Conservation (phyloP, 306 rosid species). For the Quillaja saponaria region DNA sequence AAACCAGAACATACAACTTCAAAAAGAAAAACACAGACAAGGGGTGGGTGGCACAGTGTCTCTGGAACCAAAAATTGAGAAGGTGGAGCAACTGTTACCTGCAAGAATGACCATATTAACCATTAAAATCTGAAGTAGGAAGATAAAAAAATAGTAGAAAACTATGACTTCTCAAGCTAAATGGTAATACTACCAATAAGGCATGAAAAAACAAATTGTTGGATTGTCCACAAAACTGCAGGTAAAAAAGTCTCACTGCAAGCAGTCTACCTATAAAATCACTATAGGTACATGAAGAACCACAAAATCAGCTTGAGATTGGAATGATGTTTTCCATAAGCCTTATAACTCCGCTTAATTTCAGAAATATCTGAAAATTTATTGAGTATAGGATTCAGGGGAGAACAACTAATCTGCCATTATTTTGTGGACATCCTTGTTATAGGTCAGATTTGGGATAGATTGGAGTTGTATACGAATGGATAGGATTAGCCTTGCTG, state of each 20-base stretch:
- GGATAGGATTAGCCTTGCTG: too few species aligned
- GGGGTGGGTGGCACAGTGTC: slow-evolving; percentile 12
- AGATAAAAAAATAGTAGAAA: neutral
- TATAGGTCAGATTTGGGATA: too few species aligned
- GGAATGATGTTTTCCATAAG: neutral
- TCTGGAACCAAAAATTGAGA: slow-evolving; percentile 53
- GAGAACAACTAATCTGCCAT: slow-evolving; percentile 1
- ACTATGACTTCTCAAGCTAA: neutral
- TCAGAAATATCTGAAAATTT: too few species aligned
- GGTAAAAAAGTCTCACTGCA: slow-evolving; percentile 1
- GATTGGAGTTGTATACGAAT: too few species aligned
- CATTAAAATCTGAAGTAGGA: slow-evolving; percentile 3
- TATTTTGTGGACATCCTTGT: slow-evolving; percentile 9
- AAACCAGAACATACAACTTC: neutral
- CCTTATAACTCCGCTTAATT: too few species aligned
- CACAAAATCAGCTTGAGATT: too few species aligned
- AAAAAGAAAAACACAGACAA: neutral
- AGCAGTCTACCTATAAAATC: slow-evolving; percentile 4
- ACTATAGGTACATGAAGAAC: too few species aligned
- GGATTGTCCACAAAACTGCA: slow-evolving; percentile 11
- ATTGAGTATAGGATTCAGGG: too few species aligned
- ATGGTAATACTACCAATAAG: neutral
- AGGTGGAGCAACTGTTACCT: slow-evolving; percentile 43
- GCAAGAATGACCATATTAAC: slow-evolving; percentile 28
- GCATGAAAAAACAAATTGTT: neutral